A percentile compares a stretch with the other conserved stretches of the same genome.
Evolutionary conservation across 495 filamentous ascomycete genomes (phyloP).

Genomic region (Aspergillus campestris): DNA sequence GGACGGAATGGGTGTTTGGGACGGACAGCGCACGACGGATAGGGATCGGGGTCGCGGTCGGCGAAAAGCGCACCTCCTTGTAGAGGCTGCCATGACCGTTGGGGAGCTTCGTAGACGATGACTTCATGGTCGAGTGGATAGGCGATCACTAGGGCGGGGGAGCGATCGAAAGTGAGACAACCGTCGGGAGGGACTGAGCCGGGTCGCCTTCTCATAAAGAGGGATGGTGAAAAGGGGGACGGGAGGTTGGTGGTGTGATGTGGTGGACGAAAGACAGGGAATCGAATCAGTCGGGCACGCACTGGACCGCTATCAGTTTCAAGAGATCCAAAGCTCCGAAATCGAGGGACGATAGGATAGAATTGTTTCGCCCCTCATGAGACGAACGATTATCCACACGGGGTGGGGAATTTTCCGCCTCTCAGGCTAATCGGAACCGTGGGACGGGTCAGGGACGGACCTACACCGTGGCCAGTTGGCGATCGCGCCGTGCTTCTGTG

Average conservation of each 20-base stretch:
- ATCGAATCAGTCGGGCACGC: too few relatives aligned
- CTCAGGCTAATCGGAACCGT: too few relatives aligned
- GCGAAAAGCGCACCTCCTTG: conserved; percentile 44
- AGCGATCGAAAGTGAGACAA: not conserved
- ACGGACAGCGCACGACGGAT: conserved; percentile 34
- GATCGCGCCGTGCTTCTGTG: too few relatives aligned
- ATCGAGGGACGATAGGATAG: too few relatives aligned
- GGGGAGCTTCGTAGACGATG: conserved; percentile 16
- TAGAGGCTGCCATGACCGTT: conserved; percentile 36
- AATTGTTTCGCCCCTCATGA: too few relatives aligned
- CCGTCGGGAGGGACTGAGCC: not conserved
- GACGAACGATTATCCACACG: too few relatives aligned
- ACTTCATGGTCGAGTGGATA: conserved; percentile 21
- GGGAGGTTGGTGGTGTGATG: not conserved
- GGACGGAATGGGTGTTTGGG: conserved; percentile 23
- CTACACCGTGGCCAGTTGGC: too few relatives aligned
- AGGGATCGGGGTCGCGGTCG: conserved; percentile 31
- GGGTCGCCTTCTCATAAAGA: not conserved
- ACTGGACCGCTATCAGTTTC: too few relatives aligned
- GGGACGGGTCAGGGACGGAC: too few relatives aligned
- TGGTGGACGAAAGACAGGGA: too few relatives aligned
- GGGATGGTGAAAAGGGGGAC: not conserved
- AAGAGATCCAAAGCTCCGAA: too few relatives aligned
- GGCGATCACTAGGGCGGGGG: conserved; percentile 2
- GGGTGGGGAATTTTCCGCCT: too few relatives aligned